These are phyloP conservation scores for Polytrichum formosum DNA, from an alignment of 225 moss, liverwort and hornwort genomes.

Conservation along the genomic window DNA sequence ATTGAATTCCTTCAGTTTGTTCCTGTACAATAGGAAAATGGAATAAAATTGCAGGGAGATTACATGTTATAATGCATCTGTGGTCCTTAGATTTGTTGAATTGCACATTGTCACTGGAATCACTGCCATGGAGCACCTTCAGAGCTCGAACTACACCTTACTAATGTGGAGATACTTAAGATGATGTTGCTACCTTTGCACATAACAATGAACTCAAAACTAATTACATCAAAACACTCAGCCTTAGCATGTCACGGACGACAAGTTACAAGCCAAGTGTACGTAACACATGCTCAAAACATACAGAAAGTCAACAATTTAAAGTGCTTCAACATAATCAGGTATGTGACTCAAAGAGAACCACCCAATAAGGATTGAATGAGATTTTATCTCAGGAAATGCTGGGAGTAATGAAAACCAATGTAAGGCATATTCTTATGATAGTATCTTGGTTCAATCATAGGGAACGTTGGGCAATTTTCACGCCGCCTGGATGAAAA, in stretches of 20 bases:
- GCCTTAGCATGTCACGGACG: not conserved
- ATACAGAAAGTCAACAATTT: not conserved
- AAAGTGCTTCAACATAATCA: not conserved
- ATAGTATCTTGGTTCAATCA: not conserved
- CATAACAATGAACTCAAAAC: not conserved
- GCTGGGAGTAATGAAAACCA: not conserved
- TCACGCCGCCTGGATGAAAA: not conserved
- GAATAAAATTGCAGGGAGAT: not conserved
- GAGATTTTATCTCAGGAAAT: not conserved
- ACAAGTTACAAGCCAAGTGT: not conserved
- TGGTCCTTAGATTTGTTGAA: not conserved
- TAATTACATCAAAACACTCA: not conserved
- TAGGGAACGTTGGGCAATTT: not conserved
- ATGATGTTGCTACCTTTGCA: not conserved
- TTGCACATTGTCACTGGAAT: not conserved
- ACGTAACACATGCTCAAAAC: not conserved
- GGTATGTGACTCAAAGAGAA: not conserved
- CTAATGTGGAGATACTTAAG: not conserved
- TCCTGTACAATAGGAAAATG: not conserved
- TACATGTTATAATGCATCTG: not conserved
- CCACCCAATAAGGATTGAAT: not conserved
- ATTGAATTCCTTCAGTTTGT: too few species aligned
- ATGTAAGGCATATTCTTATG: not conserved
- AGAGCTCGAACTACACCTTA: not conserved
- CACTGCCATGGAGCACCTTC: not conserved